These are phyloP conservation scores for Fraxinus americana DNA, from an alignment of 257 asterid species.

Conservation along the genomic window DNA sequence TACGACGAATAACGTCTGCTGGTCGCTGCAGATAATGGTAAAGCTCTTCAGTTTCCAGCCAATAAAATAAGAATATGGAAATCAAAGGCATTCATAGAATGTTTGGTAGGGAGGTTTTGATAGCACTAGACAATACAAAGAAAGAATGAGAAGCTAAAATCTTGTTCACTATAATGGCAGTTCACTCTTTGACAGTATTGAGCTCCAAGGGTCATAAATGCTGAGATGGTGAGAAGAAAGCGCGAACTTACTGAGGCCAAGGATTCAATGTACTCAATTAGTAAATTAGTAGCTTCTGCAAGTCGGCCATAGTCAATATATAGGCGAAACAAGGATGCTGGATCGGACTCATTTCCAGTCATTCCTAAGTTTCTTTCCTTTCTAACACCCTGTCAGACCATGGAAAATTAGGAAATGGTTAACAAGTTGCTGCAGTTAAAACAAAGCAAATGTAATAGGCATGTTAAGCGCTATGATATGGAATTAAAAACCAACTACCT, in stretches of 20 bases:
- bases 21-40: slow-evolving; percentile 67
- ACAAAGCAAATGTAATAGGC: not conserved
- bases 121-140: not conserved
- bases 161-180: not conserved
- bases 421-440: slow-evolving; percentile 12
- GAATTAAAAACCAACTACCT: slow-evolving; percentile 2
- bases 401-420: slow-evolving; percentile 24
- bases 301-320: slow-evolving; percentile 85
- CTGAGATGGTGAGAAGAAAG: not conserved
- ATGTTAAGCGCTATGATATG: not conserved
- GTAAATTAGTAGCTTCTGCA: slow-evolving; percentile 79
- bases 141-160: not conserved
- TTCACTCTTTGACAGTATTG: not conserved
- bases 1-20: slow-evolving; percentile 70
- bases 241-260: slow-evolving; percentile 56
- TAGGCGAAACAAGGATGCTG: slow-evolving; percentile 80
- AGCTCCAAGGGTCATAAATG: not conserved
- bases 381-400: slow-evolving; percentile 54
- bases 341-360: slow-evolving; percentile 74
- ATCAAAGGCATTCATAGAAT: not conserved
- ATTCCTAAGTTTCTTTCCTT: slow-evolving; percentile 73
- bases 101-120: not conserved
- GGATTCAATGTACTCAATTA: slow-evolving; percentile 71
- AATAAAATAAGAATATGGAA: slow-evolving; percentile 2
- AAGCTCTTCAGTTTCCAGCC: slow-evolving; percentile 21